phyloP scores from a whole-genome alignment of 306 rosid genomes.

The Castanea sativa region DNA sequence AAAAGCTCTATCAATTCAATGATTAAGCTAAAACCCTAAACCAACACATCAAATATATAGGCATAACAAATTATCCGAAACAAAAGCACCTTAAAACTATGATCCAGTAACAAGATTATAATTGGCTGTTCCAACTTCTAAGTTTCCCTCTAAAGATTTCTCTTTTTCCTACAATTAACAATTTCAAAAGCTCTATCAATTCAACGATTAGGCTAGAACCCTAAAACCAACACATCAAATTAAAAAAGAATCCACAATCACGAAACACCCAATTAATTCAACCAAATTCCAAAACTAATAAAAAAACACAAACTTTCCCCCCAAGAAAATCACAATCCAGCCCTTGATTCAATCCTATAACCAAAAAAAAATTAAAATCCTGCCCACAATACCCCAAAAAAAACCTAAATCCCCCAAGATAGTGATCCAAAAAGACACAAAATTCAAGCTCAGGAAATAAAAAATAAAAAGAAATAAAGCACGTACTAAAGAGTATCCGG shows the following conservation, averaged over 20 bases:
- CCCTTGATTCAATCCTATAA: constrained; percentile 18
- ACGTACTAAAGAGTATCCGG: constrained; percentile 97
- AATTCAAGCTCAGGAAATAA: background rate
- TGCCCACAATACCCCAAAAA: constrained; percentile 1
- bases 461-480: background rate
- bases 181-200: background rate
- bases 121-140: no score
- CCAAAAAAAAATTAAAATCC: background rate
- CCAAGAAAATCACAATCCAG: constrained; percentile 5
- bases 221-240: background rate
- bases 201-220: constrained; percentile 3
- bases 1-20: background rate
- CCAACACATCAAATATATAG: background rate
- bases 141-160: background rate
- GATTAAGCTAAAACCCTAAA: constrained; percentile 7
- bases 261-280: constrained; percentile 8
- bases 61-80: background rate
- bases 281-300: constrained; percentile 9
- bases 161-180: background rate
- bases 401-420: constrained; percentile 12
- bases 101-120: background rate
- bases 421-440: background rate
- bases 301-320: background rate
- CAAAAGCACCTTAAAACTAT: background rate
- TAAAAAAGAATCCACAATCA: background rate